phyloP scores from a whole-genome alignment of 768 basidiomycete genomes.

The Lactifluus pinguis region DNA sequence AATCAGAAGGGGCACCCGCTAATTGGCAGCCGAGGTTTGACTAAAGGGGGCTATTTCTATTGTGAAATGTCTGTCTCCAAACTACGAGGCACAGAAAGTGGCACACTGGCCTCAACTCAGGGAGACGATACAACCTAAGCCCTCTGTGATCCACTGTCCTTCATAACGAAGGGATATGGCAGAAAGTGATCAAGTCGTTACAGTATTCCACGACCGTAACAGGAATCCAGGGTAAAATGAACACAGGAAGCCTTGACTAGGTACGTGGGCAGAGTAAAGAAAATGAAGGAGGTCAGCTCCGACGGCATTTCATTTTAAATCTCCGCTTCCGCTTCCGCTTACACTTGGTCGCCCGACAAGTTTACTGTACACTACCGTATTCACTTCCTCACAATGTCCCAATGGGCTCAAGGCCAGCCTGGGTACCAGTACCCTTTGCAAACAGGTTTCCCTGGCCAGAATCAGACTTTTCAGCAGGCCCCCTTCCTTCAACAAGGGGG shows the following conservation, averaged over 20 bases:
- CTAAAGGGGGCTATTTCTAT: too few relatives aligned
- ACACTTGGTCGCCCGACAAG: too few relatives aligned
- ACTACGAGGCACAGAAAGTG: constrained; percentile 46
- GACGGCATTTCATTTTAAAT: neutral
- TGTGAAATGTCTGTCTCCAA: constrained; percentile 48
- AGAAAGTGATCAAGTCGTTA: constrained; percentile 31
- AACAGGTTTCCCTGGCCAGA: constrained; percentile 52
- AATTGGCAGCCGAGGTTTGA: too few relatives aligned
- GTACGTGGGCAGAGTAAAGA: constrained; percentile 33
- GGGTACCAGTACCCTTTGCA: constrained; percentile 69
- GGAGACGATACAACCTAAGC: constrained; percentile 38
- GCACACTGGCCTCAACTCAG: constrained; percentile 46
- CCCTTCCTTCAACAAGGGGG: constrained; percentile 37
- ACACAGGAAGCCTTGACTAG: constrained; percentile 57
- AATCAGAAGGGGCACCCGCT: too few relatives aligned
- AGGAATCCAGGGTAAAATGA: constrained; percentile 40
- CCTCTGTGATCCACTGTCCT: constrained; percentile 37
- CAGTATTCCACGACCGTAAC: constrained; percentile 69
- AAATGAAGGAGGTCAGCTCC: neutral
- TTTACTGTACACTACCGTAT: too few relatives aligned
- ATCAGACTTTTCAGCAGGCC: constrained; percentile 33
- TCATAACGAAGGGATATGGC: constrained; percentile 53
- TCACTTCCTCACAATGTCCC: constrained; percentile 38
- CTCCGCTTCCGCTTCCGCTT: constrained; percentile 3
- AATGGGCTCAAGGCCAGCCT: constrained; percentile 63